Evolutionary conservation across 495 filamentous ascomycete species (phyloP).

Genomic region (Tuber magnatum): DNA sequence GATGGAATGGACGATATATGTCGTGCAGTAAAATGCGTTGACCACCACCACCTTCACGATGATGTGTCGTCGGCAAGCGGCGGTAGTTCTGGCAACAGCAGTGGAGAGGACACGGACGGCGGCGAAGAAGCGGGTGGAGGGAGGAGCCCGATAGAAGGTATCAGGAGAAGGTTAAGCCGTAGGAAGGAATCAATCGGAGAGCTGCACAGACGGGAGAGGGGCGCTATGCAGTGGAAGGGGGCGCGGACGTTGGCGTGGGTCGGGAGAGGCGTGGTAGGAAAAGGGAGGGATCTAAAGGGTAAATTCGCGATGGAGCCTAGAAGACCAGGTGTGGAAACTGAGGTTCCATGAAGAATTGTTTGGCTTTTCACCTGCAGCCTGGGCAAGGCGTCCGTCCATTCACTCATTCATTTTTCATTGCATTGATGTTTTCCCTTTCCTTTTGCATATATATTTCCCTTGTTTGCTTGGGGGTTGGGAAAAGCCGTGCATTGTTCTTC

Average conservation of each 20-base stretch:
- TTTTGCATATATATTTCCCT: not conserved
- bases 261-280: conserved; percentile 60
- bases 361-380: not conserved
- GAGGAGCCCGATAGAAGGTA: not conserved
- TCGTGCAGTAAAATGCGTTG: not conserved
- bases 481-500: not conserved
- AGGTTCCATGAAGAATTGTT: conserved; percentile 12
- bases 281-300: conserved; percentile 51
- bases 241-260: conserved; percentile 63
- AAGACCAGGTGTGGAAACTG: conserved; percentile 32
- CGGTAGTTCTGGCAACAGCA: not conserved
- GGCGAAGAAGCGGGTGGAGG: not conserved
- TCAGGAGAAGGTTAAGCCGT: conserved; percentile 19
- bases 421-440: not conserved
- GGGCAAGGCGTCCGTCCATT: not conserved
- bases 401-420: not conserved
- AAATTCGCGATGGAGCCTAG: conserved; percentile 48
- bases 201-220: conserved; percentile 61
- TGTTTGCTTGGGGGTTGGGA: not conserved
- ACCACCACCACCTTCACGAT: not conserved
- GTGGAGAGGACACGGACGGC: conserved; percentile 10
- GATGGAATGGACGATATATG: not conserved
- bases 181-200: conserved; percentile 45
- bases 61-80: not conserved
- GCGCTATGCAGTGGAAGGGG: conserved; percentile 74